phyloP scores from a whole-genome alignment of 306 rosid genomes.

The Delonix regia region DNA sequence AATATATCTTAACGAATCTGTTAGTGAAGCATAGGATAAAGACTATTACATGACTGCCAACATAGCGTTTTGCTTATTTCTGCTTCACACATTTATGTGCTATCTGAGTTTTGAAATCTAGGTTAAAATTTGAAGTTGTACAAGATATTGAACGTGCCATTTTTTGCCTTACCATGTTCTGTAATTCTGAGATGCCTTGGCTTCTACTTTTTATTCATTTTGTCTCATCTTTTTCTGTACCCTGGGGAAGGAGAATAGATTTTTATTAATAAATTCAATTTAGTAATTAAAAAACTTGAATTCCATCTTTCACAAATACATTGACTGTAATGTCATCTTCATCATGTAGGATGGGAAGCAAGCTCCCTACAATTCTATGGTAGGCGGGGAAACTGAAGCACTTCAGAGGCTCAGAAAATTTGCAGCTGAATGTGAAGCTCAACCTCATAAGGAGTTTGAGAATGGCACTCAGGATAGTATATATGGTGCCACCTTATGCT shows the following conservation, averaged over 20 bases:
- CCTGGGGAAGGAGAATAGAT: neutral
- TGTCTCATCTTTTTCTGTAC: neutral
- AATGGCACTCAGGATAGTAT: slow-evolving; percentile 66
- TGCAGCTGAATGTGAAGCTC: slow-evolving; percentile 85
- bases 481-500: slow-evolving; percentile 87
- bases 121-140: neutral
- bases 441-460: slow-evolving; percentile 63
- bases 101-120: neutral
- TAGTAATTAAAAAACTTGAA: neutral
- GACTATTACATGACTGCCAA: neutral
- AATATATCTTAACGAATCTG: neutral
- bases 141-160: neutral
- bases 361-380: slow-evolving; percentile 57
- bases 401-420: slow-evolving; percentile 71
- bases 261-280: neutral
- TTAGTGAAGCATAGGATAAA: neutral
- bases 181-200: neutral
- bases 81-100: neutral
- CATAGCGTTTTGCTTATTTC: neutral
- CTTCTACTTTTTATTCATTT: neutral
- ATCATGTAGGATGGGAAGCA: slow-evolving; percentile 67
- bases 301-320: slow-evolving; percentile 15
- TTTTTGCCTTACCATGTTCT: slow-evolving; percentile 21
- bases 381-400: slow-evolving; percentile 97
- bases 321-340: slow-evolving; percentile 49